Base-by-base conservation (phyloP, 225 moss, liverwort and hornwort genomes). In the Pleurozium schreberi region DNA sequence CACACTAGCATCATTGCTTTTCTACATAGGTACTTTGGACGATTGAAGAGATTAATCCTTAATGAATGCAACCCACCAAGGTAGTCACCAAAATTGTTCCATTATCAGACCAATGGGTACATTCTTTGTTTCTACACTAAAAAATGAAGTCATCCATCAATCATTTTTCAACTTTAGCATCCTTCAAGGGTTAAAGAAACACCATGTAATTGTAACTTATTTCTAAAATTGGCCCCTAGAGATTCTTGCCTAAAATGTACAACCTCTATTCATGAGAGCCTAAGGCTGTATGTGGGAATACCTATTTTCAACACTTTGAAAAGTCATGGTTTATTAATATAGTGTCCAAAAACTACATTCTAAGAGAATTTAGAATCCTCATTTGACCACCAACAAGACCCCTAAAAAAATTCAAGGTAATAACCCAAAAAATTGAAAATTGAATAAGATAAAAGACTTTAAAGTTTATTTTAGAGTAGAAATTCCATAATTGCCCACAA, bases 201-300 rank as follows among this genome's bases (percentile, higher is more conserved):
- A 75, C 0, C 3, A 14, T 5, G 1, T 60, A 52, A 76, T 76
- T 52, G 14, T 33, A 5, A 36, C 0, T 3, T 22, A 52, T 36
- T 75, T 52, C 3, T 50, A 22, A 22, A 52, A 22, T 1, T 0
- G 1, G 22, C 1, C 52, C 1, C 3, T 52, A 22, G 2, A 52
- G 2, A 76, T 76, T 36, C 13, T 75, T 76, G 20, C 6, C 14
- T 50, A 14, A 76, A 34, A 22, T 34, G 2, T 13, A 13, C 18
- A 31, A 31, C 1, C 0, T 74, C 31, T 31, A 31, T 31, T 40
- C 1, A 19, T 31, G 1, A 74, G 19, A 74, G 49, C 7, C 1
- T 47, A 31, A 49, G 4, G 2, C 34, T 50, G 50, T 1, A 34
- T 21, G 13, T 2, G 1, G 4, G 21, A 34, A 52, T 0, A 34